A percentile compares a stretch with the other conserved stretches of the same genome.
These are phyloP conservation scores for Astraeus odoratus DNA, from an alignment of 768 basidiomycete species.

Conservation along the genomic window DNA sequence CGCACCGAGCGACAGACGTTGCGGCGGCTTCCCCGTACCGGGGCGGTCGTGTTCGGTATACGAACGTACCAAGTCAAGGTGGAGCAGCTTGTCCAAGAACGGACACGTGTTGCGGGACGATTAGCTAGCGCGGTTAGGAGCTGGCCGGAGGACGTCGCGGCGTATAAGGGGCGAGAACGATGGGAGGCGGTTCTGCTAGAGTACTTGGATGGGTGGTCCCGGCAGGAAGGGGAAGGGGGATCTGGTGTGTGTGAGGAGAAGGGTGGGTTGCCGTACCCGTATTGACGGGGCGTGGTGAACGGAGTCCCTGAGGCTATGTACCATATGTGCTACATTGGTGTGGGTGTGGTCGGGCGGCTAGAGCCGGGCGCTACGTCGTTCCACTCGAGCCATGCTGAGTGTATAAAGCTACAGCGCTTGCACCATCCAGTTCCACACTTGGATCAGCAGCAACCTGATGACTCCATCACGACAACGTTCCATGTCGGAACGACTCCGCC, in stretches of 20 bases:
- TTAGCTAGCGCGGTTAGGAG: slow-evolving; percentile 57
- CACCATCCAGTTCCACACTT: too few relatives aligned
- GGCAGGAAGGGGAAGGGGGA: slow-evolving; percentile 5
- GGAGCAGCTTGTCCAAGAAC: slow-evolving; percentile 45
- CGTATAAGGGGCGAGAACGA: slow-evolving; percentile 23
- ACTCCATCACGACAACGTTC: too few relatives aligned
- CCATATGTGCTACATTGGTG: too few relatives aligned
- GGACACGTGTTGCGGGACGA: slow-evolving; percentile 50
- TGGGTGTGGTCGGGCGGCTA: too few relatives aligned
- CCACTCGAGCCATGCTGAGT: too few relatives aligned
- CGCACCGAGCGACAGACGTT: slow-evolving; percentile 64
- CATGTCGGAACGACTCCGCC: too few relatives aligned
- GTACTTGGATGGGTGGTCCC: slow-evolving; percentile 15
- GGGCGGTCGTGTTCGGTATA: slow-evolving; percentile 64
- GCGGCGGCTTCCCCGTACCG: slow-evolving; percentile 53
- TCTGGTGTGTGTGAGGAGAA: not conserved
- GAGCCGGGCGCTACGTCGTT: too few relatives aligned
- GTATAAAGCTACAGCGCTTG: too few relatives aligned
- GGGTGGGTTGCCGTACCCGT: slow-evolving; percentile 5
- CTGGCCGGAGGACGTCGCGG: slow-evolving; percentile 56
- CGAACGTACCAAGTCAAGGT: slow-evolving; percentile 56
- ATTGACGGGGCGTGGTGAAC: too few relatives aligned
- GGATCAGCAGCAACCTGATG: too few relatives aligned
- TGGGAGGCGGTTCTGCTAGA: slow-evolving; percentile 11
- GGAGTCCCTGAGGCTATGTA: too few relatives aligned